Evolutionary conservation across 179 eudicot genomes (phyloP).

Genomic region (Carnegiea gigantea): DNA sequence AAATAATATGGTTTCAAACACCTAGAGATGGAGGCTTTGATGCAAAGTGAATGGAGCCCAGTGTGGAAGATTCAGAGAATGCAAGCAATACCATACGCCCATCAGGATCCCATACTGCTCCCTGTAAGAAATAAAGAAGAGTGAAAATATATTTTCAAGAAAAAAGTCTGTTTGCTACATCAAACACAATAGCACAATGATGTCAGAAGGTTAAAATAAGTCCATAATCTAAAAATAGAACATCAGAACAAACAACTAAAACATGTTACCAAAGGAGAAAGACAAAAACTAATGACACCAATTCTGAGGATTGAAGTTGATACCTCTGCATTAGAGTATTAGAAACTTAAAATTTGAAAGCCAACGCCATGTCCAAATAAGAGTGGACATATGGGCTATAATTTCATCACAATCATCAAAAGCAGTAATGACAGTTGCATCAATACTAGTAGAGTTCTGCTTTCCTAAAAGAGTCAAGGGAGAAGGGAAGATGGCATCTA

Average conservation of each 20-base stretch:
- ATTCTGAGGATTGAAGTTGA: background rate
- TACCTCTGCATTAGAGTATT: background rate
- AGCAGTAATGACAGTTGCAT: background rate
- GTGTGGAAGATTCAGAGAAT: constrained; percentile 73
- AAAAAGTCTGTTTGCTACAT: background rate
- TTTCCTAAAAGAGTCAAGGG: background rate
- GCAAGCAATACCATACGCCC: constrained; percentile 86
- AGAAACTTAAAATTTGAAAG: too few species aligned
- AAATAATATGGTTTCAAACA: constrained; percentile 22
- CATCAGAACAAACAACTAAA: background rate
- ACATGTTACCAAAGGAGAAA: background rate
- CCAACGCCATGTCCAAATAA: background rate
- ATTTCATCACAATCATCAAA: background rate
- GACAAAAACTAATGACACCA: background rate
- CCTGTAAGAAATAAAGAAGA: constrained; percentile 39
- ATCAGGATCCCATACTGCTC: constrained; percentile 98
- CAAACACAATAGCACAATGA: background rate
- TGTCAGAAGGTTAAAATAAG: background rate
- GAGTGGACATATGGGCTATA: background rate
- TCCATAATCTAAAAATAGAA: constrained; percentile 9
- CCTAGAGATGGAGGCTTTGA: constrained; percentile 97
- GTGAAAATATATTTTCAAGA: constrained; percentile 3
- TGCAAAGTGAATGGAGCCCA: constrained; percentile 93
- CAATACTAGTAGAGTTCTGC: background rate
- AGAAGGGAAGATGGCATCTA: background rate